Conservation (phyloP, 2,329 filamentous ascomycete genomes). For the Penicillium sp. region DNA sequence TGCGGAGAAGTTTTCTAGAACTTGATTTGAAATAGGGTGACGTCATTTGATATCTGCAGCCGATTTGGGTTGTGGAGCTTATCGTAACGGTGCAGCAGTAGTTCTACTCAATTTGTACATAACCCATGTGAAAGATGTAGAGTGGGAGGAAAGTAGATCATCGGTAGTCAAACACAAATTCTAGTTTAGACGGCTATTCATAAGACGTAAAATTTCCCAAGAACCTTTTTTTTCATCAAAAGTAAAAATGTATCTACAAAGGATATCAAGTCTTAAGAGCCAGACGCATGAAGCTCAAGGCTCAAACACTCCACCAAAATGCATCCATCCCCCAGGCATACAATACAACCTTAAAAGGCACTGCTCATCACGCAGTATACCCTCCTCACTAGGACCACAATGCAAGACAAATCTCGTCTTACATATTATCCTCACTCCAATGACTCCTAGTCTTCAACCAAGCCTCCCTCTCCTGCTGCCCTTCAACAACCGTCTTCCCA, state of each 20-base stretch:
- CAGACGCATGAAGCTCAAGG: too few relatives aligned
- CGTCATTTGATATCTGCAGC: neutral
- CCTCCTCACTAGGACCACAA: neutral
- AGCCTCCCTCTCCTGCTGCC: conserved; percentile 53
- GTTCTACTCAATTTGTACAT: too few relatives aligned
- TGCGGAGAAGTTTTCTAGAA: neutral
- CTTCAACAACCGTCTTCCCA: conserved; percentile 52
- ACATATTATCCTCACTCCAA: conserved; percentile 58
- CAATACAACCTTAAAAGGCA: neutral
- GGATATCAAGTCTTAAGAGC: neutral
- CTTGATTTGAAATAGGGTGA: conserved; percentile 7
- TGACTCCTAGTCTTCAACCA: conserved; percentile 57
- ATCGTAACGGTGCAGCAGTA: neutral
- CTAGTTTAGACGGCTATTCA: neutral
- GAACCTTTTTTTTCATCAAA: neutral
- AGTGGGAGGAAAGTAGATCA: too few relatives aligned
- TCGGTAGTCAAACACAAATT: too few relatives aligned
- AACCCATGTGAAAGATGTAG: too few relatives aligned
- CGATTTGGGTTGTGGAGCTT: neutral
- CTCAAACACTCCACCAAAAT: too few relatives aligned
- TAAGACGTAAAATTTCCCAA: neutral
- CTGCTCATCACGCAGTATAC: too few relatives aligned
- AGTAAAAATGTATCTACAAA: conserved; percentile 1
- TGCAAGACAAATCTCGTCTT: conserved; percentile 17
- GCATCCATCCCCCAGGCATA: too few relatives aligned